Percentiles rank a stretch among this genome's conserved stretches.
phyloP scores from a whole-genome alignment of 257 asterid species.

The Capsicum baccatum region DNA sequence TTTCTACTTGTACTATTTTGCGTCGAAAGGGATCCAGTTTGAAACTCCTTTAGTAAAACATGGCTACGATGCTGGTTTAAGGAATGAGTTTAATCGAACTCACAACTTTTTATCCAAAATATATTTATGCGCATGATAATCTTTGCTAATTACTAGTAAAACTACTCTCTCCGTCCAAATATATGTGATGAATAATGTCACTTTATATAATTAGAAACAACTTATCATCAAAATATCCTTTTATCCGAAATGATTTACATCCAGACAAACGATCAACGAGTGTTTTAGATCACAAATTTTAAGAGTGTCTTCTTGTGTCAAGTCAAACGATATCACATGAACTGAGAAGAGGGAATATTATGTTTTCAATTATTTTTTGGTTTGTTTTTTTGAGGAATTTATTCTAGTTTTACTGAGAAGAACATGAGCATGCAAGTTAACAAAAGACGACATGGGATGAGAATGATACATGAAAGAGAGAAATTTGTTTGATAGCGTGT shows the following conservation, averaged over 20 bases:
- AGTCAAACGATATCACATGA: neutral
- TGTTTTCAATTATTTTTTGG: too few species aligned
- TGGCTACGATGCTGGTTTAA: neutral
- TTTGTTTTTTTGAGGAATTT: neutral
- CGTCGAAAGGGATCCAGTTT: neutral
- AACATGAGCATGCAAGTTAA: constrained; percentile 25
- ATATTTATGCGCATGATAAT: neutral
- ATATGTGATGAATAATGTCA: too few species aligned
- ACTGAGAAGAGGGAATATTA: neutral
- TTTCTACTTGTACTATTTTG: neutral
- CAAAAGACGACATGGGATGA: constrained; percentile 21
- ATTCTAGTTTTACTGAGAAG: neutral
- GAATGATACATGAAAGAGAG: constrained; percentile 27
- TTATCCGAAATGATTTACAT: too few species aligned
- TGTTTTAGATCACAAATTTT: too few species aligned
- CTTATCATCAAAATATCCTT: too few species aligned
- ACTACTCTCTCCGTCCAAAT: too few species aligned
- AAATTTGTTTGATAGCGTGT: constrained; percentile 28
- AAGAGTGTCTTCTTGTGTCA: too few species aligned
- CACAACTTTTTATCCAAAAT: neutral
- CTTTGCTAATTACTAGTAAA: neutral
- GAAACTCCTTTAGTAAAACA: neutral
- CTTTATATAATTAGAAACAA: too few species aligned
- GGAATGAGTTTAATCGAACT: neutral
- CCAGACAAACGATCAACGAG: too few species aligned